Evolutionary conservation across 805 yeast species (phyloP).

Genomic region (Ogataea kodamae): DNA sequence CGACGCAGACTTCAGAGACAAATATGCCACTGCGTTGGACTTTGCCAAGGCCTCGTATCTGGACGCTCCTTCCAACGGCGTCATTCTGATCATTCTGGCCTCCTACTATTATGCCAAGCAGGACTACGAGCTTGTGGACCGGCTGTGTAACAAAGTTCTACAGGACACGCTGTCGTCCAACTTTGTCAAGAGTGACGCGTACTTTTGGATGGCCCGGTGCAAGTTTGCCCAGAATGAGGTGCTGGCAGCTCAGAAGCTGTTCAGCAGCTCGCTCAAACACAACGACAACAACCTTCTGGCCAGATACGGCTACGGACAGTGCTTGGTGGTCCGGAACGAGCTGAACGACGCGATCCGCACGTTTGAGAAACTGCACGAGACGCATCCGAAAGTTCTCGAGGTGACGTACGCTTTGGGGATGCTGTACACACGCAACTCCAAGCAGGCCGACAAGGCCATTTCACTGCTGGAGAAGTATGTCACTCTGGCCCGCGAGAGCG

Average conservation of each 20-base stretch:
- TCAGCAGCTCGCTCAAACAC: conserved; percentile 65
- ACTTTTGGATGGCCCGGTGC: conserved; percentile 85
- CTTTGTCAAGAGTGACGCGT: conserved; percentile 53
- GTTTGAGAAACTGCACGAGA: conserved; percentile 68
- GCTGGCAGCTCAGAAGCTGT: conserved; percentile 66
- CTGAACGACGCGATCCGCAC: conserved; percentile 82
- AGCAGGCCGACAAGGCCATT: conserved; percentile 49
- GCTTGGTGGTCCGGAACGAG: conserved; percentile 71
- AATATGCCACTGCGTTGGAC: conserved; percentile 57
- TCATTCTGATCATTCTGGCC: conserved; percentile 62
- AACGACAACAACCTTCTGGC: conserved; percentile 67
- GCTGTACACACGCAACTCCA: conserved; percentile 52
- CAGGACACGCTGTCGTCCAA: conserved; percentile 37
- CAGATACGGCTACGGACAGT: conserved; percentile 79
- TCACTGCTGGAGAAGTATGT: conserved; percentile 67
- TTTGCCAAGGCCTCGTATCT: conserved; percentile 41
- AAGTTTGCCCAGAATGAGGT: conserved; percentile 57
- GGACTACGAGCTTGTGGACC: conserved; percentile 55
- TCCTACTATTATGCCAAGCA: conserved; percentile 68
- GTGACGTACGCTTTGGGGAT: conserved; percentile 74
- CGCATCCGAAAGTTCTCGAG: conserved; percentile 67
- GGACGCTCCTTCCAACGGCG: conserved; percentile 48
- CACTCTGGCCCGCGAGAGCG: conserved; percentile 50
- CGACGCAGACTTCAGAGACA: conserved; percentile 57
- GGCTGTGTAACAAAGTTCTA: conserved; percentile 51